phyloP scores from a whole-genome alignment of 1,284 basidiomycete species.

The Psilocybe mexicana region DNA sequence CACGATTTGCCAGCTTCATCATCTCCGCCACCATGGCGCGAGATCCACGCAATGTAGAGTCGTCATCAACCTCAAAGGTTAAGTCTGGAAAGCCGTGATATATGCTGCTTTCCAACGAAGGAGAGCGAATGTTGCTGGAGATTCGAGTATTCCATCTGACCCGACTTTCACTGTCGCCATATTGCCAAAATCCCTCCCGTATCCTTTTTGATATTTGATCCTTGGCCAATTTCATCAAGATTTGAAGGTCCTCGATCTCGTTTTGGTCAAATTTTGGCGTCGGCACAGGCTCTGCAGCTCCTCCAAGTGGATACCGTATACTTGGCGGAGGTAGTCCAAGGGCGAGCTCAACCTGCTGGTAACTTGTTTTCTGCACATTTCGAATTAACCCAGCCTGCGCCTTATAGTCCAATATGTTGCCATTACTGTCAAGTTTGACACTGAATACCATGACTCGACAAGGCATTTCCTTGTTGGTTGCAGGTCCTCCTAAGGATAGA shows the following conservation, averaged over 20 bases:
- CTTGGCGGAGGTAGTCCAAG: conserved; percentile 38
- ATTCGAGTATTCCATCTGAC: conserved; percentile 6
- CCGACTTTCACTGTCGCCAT: neutral
- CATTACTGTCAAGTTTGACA: conserved; percentile 62
- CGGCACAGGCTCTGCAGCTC: neutral
- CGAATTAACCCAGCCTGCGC: conserved; percentile 74
- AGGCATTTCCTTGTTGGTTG: conserved; percentile 32
- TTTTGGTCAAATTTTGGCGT: conserved; percentile 8
- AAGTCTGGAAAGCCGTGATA: conserved; percentile 63
- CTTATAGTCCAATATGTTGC: conserved; percentile 70
- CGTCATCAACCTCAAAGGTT: conserved; percentile 36
- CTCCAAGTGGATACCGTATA: conserved; percentile 48
- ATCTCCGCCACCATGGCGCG: conserved; percentile 72
- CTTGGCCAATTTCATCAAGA: conserved; percentile 36
- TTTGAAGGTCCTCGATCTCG: conserved; percentile 39
- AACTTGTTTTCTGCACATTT: conserved; percentile 69
- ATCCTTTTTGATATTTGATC: conserved; percentile 27
- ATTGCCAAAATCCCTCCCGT: conserved; percentile 25
- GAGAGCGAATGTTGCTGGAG: conserved; percentile 13
- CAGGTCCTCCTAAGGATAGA: conserved; percentile 52
- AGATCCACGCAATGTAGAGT: conserved; percentile 39
- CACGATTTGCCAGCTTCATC: conserved; percentile 83
- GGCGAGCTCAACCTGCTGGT: conserved; percentile 66
- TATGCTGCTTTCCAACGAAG: conserved; percentile 30
- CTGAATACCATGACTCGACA: conserved; percentile 82